phyloP scores from a whole-genome alignment of 208 protist species.

The Leishmania gerbilli region DNA sequence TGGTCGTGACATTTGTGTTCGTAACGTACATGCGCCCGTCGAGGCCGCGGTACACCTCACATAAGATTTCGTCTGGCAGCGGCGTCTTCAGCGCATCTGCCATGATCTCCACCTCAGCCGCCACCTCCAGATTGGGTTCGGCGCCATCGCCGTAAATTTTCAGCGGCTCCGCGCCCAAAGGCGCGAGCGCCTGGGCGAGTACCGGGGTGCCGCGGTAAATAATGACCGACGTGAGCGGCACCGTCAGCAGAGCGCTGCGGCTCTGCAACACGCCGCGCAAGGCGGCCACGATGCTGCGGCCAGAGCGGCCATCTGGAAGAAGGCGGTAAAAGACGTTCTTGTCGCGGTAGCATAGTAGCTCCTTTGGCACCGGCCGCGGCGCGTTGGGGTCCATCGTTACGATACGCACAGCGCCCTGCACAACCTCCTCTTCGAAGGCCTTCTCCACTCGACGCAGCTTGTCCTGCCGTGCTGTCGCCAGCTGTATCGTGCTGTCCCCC shows the following conservation, averaged over 20 bases:
- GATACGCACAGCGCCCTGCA: slow-evolving; percentile 55
- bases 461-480: slow-evolving; percentile 43
- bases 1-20: slow-evolving; percentile 81
- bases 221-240: slow-evolving; percentile 81
- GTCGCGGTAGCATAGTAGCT: slow-evolving; percentile 80
- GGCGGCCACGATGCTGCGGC: slow-evolving; percentile 75
- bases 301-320: slow-evolving; percentile 78
- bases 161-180: slow-evolving; percentile 51
- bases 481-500: slow-evolving; percentile 55
- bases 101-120: slow-evolving; percentile 68
- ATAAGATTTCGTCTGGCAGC: slow-evolving; percentile 48
- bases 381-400: slow-evolving; percentile 75
- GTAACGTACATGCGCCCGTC: slow-evolving; percentile 80
- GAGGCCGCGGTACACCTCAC: slow-evolving; percentile 77
- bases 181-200: slow-evolving; percentile 81
- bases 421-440: slow-evolving; percentile 60
- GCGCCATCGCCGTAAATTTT: slow-evolving; percentile 35
- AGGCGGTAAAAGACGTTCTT: slow-evolving; percentile 88
- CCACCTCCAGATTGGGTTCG: slow-evolving; percentile 48
- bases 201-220: slow-evolving; percentile 85
- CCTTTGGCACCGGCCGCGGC: slow-evolving; percentile 64
- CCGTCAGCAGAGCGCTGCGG: slow-evolving; percentile 66
- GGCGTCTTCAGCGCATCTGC: slow-evolving; percentile 74
- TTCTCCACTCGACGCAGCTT: slow-evolving; percentile 50
- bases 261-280: slow-evolving; percentile 80